phyloP scores from a whole-genome alignment of 2,329 filamentous ascomycete genomes.

The Coniochaeta ligniaria region DNA sequence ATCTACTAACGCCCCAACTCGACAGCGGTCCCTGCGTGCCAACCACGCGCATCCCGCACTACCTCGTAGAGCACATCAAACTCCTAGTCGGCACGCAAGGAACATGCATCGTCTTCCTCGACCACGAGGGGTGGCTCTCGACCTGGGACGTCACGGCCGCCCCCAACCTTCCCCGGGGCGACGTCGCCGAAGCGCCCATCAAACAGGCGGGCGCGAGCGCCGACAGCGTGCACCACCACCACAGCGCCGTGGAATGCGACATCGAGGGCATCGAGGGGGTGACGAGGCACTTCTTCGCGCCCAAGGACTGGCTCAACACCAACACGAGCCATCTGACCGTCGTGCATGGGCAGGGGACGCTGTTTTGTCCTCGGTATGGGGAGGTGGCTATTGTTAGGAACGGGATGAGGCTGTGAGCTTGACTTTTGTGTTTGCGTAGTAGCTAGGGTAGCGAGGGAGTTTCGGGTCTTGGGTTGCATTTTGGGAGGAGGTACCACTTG shows the following conservation, averaged over 20 bases:
- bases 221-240: neutral
- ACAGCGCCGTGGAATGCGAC: neutral
- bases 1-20: too few species aligned
- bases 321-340: slow-evolving; percentile 1
- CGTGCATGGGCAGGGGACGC: neutral
- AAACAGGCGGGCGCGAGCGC: neutral
- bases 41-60: neutral
- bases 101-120: neutral
- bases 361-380: slow-evolving; percentile 1
- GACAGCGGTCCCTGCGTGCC: neutral
- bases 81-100: neutral
- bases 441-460: too few species aligned
- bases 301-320: slow-evolving; percentile 2
- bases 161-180: too few species aligned
- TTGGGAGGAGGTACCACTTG: too few species aligned
- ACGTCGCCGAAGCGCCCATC: too few species aligned
- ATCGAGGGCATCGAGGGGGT: neutral
- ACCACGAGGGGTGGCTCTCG: slow-evolving; percentile 1
- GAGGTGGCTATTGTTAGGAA: slow-evolving; percentile 3
- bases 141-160: neutral
- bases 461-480: too few species aligned
- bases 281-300: slow-evolving; percentile 1
- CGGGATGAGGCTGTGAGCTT: neutral
- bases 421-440: too few species aligned
- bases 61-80: neutral